phyloP scores from a whole-genome alignment of 2,329 filamentous ascomycete genomes.

The Fusarium sp. region DNA sequence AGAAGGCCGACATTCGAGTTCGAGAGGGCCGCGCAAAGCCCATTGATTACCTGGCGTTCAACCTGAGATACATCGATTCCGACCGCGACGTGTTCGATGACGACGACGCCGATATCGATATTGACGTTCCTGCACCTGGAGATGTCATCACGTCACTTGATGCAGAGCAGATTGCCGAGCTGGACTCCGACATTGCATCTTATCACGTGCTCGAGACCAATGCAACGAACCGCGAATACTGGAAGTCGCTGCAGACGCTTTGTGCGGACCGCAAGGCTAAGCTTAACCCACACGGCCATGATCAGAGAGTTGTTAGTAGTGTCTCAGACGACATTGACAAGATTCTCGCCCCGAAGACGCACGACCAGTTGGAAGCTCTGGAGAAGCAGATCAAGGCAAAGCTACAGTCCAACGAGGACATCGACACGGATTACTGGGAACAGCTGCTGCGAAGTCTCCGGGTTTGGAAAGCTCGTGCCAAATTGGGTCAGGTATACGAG shows the following conservation, averaged over 20 bases:
- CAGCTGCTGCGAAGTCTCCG: constrained; percentile 83
- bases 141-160: constrained; percentile 78
- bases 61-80: constrained; percentile 84
- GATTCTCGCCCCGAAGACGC: constrained; percentile 82
- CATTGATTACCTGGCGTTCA: constrained; percentile 93
- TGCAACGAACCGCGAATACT: constrained; percentile 81
- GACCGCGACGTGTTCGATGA: constrained; percentile 88
- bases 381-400: constrained; percentile 89
- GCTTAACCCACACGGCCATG: constrained; percentile 64
- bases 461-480: constrained; percentile 91
- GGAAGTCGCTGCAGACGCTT: constrained; percentile 87
- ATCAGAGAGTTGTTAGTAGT: constrained; percentile 78
- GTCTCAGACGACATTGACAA: constrained; percentile 89
- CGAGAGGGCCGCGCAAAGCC: constrained; percentile 89
- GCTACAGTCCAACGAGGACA: constrained; percentile 84
- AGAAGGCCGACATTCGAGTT: constrained; percentile 94
- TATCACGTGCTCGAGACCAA: constrained; percentile 84
- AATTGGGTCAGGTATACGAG: constrained; percentile 78
- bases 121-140: constrained; percentile 81
- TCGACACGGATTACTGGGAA: constrained; percentile 98
- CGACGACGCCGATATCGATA: constrained; percentile 73
- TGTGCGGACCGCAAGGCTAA: constrained; percentile 78
- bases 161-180: constrained; percentile 71
- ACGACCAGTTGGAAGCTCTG: constrained; percentile 83
- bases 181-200: constrained; percentile 81